Base-by-base conservation (phyloP, 2,329 filamentous ascomycete genomes). In the Dendryphion nanum region DNA sequence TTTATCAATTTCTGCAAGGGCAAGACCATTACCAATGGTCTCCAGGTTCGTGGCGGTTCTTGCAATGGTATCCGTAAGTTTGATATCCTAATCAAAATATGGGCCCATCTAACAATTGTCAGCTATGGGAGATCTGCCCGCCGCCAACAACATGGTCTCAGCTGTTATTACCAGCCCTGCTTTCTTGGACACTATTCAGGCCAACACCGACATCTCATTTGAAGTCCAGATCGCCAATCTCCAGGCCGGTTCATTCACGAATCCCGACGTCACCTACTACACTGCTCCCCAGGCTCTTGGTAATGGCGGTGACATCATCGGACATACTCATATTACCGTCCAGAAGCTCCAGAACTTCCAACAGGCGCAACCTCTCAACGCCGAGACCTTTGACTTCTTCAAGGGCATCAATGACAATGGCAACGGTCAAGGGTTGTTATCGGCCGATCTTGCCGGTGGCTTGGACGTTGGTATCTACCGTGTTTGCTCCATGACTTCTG, bases 1-100 rank as follows among this genome's bases (percentile, higher is more conserved):
- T 80, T 80, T 59, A 79, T 80, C 69, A 79, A 79, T 65, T 76
- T 79, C 61, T 81, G 78, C 53, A 55, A 64, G 5, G 75, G 75
- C 43, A 71, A 75, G 55, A 72, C 68, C 3, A 51, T 76, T 39
- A 81, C 77, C 44, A 79, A 81, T 46, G 78, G 77, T 44, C 61
- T 66, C 5, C 77, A 80, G 47, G 59, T 68, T 44, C 59, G 64
- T 26, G 53, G 44, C 1, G 76, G 76, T 7, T 79, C 76, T 30
- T 81, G 78, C 61, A 81, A 79, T 53, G 72, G 74, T 42, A 74
- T 79, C 38, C 55, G 68, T 71, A 59, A 44, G 66, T 57, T 17
- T 20, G 37, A 48, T 35, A 48, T 19, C 4, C n/a, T 18, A 7
- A 17, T 15, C 17, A 20, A 13, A 15, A 19, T 26, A 13, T 5